Base-by-base conservation (phyloP, 805 yeast genomes). In the Priceomyces castillae region DNA sequence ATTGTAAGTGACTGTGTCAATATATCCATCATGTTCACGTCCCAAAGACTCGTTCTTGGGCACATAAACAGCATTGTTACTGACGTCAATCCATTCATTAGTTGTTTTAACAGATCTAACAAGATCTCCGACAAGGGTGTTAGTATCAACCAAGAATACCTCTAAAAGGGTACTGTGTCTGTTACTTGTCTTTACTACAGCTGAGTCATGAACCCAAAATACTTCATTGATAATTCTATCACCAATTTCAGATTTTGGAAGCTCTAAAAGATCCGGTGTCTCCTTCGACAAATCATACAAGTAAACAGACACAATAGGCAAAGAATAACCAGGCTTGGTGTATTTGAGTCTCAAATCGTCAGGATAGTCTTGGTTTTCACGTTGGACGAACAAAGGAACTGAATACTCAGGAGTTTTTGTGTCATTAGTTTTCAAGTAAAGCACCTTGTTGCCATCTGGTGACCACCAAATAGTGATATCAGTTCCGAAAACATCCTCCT, bases 381-480 rank as follows among this genome's bases (percentile, higher is more conserved):
- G 53, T 30, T 68, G 69, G 1, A 76, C 73, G 53, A 72, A 86
- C 43, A 66, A 73, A 40, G 81, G 82, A 28, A 84, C 56, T 12
- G 73, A 62, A 47, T 77, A 79, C 4, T 62, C 60, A 1, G 74
- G 75, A 1, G 86, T 94, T 0, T 67, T 54, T 0, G 84, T 71
- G 48, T 85, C 90, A 52, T 86, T 74, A 17, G 78, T 71, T 48
- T 66, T 73, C 47, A 84, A 72, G 52, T 69, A 86, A 0, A 82
- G 66, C 37, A 85, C 48, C 42, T 66, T 67, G 1, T 77, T 58
- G 49, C 82, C 86, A 48, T 80, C 79, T 1, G 84, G 82, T 12
- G 82, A 67, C 90, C 92, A 86, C 86, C 89, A 85, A 10, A 85
- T 64, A 0, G 85, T 80, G 28, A 59, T 62, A 48, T 84, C 90